Percentiles rank a stretch among this genome's conserved stretches.
These are phyloP conservation scores for Logfia minima DNA, from an alignment of 129 eudicot species.

Conservation along the genomic window DNA sequence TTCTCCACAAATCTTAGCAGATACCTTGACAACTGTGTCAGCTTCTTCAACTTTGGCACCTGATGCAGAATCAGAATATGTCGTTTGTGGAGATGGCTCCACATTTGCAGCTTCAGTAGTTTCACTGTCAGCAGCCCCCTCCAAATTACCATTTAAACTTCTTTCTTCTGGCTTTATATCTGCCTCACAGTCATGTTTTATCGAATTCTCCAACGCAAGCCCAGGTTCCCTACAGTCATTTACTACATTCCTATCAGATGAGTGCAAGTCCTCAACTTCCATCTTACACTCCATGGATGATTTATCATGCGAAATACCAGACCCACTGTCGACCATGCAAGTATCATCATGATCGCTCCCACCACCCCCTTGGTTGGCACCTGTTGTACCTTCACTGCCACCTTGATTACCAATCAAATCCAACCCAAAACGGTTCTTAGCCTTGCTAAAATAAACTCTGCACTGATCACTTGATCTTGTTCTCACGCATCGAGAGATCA, in stretches of 20 bases:
- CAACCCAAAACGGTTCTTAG: slow-evolving; percentile 71
- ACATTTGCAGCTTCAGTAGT: slow-evolving; percentile 20
- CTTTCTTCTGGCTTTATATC: slow-evolving; percentile 30
- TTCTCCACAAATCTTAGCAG: slow-evolving; percentile 19
- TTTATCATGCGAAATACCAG: slow-evolving; percentile 43
- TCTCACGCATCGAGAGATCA: slow-evolving; percentile 63
- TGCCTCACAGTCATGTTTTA: slow-evolving; percentile 24
- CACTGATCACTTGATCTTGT: slow-evolving; percentile 80
- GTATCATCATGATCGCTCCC: slow-evolving; percentile 69
- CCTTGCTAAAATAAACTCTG: slow-evolving; percentile 78
- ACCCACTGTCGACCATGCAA: slow-evolving; percentile 56
- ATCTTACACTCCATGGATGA: slow-evolving; percentile 44
- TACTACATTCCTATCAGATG: slow-evolving; percentile 28
- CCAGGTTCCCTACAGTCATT: background rate
- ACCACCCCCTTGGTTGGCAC: slow-evolving; percentile 56
- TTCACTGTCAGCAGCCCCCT: slow-evolving; percentile 29
- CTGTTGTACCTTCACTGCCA: slow-evolving; percentile 37
- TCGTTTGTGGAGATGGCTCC: slow-evolving; percentile 20
- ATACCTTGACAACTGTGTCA: slow-evolving; percentile 12
- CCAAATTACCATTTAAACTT: slow-evolving; percentile 23
- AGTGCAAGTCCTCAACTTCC: slow-evolving; percentile 47
- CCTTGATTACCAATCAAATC: slow-evolving; percentile 46
- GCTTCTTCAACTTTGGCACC: slow-evolving; percentile 37
- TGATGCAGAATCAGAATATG: slow-evolving; percentile 26
- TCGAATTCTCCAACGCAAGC: slow-evolving; percentile 15